Evolutionary conservation across 441 rosid species (phyloP).

Genomic region (Corymbia citriodora): DNA sequence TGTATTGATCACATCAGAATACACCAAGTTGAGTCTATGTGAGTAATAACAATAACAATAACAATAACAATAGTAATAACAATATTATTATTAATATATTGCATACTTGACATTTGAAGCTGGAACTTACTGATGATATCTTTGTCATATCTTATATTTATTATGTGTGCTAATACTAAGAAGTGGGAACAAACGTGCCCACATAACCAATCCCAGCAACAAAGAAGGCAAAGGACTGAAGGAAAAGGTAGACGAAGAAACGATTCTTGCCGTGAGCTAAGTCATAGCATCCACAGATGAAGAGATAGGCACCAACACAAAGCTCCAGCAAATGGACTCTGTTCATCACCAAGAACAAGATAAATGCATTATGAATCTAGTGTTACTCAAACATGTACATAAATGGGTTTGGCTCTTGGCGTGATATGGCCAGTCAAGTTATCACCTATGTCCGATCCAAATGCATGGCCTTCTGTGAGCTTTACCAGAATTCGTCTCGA

Average conservation of each 20-base stretch:
- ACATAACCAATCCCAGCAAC: constrained; percentile 71
- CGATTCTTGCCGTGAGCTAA: constrained; percentile 54
- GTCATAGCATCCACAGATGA: constrained; percentile 75
- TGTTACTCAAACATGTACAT: not conserved
- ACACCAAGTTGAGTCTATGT: not conserved
- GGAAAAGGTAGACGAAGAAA: constrained; percentile 62
- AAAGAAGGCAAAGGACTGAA: constrained; percentile 74
- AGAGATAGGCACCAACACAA: constrained; percentile 56
- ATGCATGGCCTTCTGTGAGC: constrained; percentile 50
- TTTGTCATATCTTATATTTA: not conserved
- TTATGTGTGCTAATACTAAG: constrained; percentile 5
- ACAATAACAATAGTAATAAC: not conserved
- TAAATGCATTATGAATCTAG: not conserved
- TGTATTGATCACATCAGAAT: not conserved
- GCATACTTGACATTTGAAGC: too few species aligned
- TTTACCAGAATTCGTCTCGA: constrained; percentile 48
- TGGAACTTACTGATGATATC: not conserved
- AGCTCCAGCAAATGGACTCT: constrained; percentile 69
- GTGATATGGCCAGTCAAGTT: not conserved
- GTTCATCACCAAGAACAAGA: not conserved
- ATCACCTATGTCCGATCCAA: constrained; percentile 64
- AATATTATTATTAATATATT: too few species aligned
- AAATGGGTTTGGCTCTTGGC: not conserved
- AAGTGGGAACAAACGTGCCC: constrained; percentile 56
- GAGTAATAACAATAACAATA: too few species aligned